Conservation (phyloP, 345 rosid genomes). For the Acer yangbiense region DNA sequence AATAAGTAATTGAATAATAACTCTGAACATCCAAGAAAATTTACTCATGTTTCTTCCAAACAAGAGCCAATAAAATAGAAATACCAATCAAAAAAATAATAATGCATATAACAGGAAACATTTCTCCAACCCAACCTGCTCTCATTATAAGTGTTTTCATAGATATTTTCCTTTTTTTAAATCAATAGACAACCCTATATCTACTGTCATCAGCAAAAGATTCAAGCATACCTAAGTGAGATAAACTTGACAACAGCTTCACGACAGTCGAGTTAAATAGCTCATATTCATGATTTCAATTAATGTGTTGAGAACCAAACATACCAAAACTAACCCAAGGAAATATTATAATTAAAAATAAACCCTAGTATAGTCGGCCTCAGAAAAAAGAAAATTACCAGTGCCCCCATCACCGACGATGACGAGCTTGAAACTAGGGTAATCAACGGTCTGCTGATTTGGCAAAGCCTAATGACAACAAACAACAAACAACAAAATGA, state of each 20-base stretch:
- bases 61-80: not conserved
- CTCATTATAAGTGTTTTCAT: too few relatives aligned
- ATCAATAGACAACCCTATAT: too few relatives aligned
- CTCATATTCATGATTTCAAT: not conserved
- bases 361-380: not conserved
- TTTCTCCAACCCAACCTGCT: too few relatives aligned
- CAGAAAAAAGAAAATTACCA: conserved; percentile 39
- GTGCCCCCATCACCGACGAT: conserved; percentile 96
- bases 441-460: conserved; percentile 62
- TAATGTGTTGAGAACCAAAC: not conserved
- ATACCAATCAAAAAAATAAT: not conserved
- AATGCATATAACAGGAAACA: too few relatives aligned
- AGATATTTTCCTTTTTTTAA: too few relatives aligned
- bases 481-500: not conserved
- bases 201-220: too few relatives aligned
- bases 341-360: not conserved
- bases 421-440: conserved; percentile 92
- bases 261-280: not conserved
- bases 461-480: conserved; percentile 60
- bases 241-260: too few relatives aligned
- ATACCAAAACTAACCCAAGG: not conserved
- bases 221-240: too few relatives aligned
- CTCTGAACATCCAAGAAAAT: not conserved
- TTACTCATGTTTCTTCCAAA: not conserved
- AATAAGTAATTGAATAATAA: too few relatives aligned